Evolutionary conservation across 169 alveolate species (phyloP).

Genomic region (Condylostoma magnum): DNA sequence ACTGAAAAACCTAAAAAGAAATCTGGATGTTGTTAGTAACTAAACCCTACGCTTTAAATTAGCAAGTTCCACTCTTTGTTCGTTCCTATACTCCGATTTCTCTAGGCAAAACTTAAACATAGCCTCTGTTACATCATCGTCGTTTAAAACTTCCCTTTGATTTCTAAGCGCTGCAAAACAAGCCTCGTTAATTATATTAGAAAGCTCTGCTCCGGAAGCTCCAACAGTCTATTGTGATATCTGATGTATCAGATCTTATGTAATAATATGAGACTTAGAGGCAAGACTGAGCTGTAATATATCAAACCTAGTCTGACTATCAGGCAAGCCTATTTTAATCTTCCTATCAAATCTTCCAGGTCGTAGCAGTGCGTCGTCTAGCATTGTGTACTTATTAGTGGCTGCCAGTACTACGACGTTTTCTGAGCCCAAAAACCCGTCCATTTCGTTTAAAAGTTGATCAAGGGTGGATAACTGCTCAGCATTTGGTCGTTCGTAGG

Average conservation of each 20-base stretch:
- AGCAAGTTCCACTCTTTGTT: too few relatives aligned
- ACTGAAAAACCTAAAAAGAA: too few relatives aligned
- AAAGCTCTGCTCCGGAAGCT: background rate
- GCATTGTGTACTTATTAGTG: constrained; percentile 76
- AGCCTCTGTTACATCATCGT: background rate
- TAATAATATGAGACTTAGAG: background rate
- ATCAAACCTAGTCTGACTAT: background rate
- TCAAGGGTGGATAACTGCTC: constrained; percentile 5
- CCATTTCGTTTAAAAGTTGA: constrained; percentile 39
- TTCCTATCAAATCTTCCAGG: constrained; percentile 50
- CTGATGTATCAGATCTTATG: background rate
- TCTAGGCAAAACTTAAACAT: too few relatives aligned
- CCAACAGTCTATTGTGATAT: background rate
- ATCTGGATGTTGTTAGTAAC: too few relatives aligned
- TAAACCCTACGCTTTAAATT: too few relatives aligned
- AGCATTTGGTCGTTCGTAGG: background rate
- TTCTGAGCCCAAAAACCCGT: constrained; percentile 30
- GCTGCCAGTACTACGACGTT: constrained; percentile 89
- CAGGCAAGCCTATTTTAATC: constrained; percentile 72
- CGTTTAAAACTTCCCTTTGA: background rate
- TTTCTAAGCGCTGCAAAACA: background rate
- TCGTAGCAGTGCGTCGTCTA: constrained; percentile 86
- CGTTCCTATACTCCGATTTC: too few relatives aligned
- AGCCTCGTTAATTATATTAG: constrained; percentile 2
- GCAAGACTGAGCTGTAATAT: background rate